phyloP scores from a whole-genome alignment of 2,329 filamentous ascomycete genomes.

The Diaporthe sp. region DNA sequence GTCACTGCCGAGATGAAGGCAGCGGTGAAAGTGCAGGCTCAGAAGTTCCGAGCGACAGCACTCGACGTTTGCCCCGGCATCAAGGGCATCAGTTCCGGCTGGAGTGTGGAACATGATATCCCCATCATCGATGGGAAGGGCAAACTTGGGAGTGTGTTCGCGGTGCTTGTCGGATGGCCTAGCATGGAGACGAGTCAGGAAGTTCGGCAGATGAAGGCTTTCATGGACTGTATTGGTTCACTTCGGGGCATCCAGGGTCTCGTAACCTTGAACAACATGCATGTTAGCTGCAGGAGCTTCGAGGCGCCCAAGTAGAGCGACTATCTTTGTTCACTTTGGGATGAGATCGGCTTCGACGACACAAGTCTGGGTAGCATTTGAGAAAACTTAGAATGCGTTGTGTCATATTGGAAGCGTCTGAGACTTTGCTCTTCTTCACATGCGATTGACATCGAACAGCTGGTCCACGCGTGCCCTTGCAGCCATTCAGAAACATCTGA shows the following conservation, averaged over 20 bases:
- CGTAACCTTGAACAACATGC: background rate
- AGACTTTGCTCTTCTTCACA: background rate
- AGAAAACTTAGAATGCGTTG: background rate
- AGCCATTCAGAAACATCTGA: too few relatives aligned
- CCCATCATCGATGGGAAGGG: background rate
- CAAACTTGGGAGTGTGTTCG: background rate
- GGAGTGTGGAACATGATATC: background rate
- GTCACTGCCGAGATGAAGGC: background rate
- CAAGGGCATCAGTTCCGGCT: background rate
- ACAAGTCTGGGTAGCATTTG: background rate
- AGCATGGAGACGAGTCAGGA: background rate
- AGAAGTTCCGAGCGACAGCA: background rate
- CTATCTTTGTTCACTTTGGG: background rate
- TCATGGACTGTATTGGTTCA: background rate
- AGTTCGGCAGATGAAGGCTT: background rate
- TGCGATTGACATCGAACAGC: background rate
- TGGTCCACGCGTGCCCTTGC: too few relatives aligned
- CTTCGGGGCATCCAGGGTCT: background rate
- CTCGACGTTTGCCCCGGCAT: background rate
- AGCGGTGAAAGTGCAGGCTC: background rate
- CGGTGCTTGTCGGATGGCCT: background rate
- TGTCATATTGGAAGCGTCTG: background rate
- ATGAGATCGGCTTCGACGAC: background rate
- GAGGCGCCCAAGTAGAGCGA: background rate
- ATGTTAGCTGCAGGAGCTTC: background rate